These are phyloP conservation scores for Gaeumannomyces sp. DNA, from an alignment of 2,329 filamentous ascomycete species.

Conservation along the genomic window DNA sequence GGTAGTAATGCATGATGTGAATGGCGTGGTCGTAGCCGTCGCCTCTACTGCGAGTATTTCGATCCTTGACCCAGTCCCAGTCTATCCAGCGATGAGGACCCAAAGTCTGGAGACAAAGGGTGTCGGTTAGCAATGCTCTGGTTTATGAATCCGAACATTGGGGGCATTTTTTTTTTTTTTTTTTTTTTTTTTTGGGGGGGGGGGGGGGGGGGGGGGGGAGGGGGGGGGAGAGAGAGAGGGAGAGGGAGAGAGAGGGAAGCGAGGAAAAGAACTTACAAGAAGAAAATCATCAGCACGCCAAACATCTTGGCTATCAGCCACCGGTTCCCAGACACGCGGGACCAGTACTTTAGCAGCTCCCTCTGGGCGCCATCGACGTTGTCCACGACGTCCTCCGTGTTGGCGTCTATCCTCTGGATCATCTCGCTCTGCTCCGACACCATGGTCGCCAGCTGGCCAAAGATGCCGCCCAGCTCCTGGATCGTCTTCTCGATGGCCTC, in stretches of 20 bases:
- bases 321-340: slow-evolving; percentile 83
- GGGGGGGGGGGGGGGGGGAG: no score
- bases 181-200: no score
- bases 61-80: neutral
- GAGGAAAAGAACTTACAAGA: slow-evolving; percentile 43
- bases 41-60: neutral
- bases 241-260: no score
- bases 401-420: slow-evolving; percentile 46
- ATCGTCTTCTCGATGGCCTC: slow-evolving; percentile 97
- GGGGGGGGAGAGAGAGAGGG: no score
- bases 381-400: slow-evolving; percentile 91
- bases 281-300: slow-evolving; percentile 92
- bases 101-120: slow-evolving; percentile 42
- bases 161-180: no score
- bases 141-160: no score
- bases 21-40: neutral
- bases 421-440: slow-evolving; percentile 96
- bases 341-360: slow-evolving; percentile 96
- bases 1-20: neutral
- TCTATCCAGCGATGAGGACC: slow-evolving; percentile 57
- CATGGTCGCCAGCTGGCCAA: slow-evolving; percentile 75
- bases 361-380: slow-evolving; percentile 96
- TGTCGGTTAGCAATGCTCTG: slow-evolving; percentile 10
- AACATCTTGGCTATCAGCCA: slow-evolving; percentile 91
- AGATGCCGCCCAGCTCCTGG: slow-evolving; percentile 65